A percentile compares a stretch with the other conserved stretches of the same genome.
Evolutionary conservation across 2,329 filamentous ascomycete species (phyloP).

Genomic region (Fusarium burgessii): DNA sequence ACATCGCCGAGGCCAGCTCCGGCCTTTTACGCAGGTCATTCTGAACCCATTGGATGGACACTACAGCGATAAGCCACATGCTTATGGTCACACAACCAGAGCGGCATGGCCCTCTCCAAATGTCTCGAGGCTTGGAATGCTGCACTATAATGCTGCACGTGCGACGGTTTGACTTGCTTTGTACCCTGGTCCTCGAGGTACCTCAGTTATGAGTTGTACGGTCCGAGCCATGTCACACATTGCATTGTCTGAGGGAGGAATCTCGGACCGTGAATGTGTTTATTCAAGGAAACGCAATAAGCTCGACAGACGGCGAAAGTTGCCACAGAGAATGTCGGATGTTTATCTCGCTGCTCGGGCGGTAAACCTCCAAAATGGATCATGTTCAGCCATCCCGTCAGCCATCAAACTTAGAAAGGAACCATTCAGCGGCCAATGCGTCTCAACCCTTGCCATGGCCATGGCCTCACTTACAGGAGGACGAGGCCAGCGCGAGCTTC

Average conservation of each 20-base stretch:
- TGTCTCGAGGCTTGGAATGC: conserved; percentile 45
- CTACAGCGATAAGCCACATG: conserved; percentile 43
- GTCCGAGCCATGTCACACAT: conserved; percentile 35
- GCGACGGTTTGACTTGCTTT: conserved; percentile 41
- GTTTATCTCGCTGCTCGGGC: conserved; percentile 34
- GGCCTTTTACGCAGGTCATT: conserved; percentile 33
- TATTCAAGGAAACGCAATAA: conserved; percentile 2
- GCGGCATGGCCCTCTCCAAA: conserved; percentile 26
- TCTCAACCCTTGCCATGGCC: conserved; percentile 26
- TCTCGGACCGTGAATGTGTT: conserved; percentile 30
- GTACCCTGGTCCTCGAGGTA: conserved; percentile 3
- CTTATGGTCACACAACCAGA: conserved; percentile 35
- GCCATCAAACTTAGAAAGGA: conserved; percentile 18
- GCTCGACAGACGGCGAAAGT: conserved; percentile 27
- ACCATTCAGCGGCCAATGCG: conserved; percentile 27
- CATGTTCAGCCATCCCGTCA: conserved; percentile 36
- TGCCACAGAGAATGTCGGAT: conserved; percentile 25
- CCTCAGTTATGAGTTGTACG: conserved; percentile 14
- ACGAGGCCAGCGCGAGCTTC: conserved; percentile 15
- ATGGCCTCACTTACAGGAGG: conserved; percentile 34
- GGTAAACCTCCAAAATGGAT: conserved; percentile 37
- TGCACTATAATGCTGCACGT: conserved; percentile 41
- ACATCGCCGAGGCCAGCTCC: conserved; percentile 23
- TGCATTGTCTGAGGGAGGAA: conserved; percentile 13
- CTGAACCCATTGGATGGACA: conserved; percentile 19